These are phyloP conservation scores for Plenodomus lindquistii DNA, from an alignment of 2,329 filamentous ascomycete species.

Conservation along the genomic window DNA sequence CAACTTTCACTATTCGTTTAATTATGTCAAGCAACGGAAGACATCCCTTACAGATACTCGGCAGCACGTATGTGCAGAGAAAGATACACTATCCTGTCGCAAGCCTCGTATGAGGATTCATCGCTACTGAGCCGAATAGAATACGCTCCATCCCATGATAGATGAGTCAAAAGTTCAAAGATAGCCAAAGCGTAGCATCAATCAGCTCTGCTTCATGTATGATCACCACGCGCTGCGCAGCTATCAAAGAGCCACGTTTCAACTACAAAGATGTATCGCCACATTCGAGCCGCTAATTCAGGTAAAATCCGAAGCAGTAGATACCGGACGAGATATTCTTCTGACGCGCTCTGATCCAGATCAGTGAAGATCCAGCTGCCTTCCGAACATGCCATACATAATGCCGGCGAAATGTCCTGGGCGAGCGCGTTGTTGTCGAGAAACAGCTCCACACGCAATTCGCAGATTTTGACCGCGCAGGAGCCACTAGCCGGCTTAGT, in stretches of 20 bases:
- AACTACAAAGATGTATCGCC: slow-evolving; percentile 47
- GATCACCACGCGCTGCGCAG: not conserved
- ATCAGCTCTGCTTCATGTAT: too few species aligned
- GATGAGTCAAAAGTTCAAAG: too few species aligned
- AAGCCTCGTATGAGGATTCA: too few species aligned
- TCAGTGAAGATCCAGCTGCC: slow-evolving; percentile 51
- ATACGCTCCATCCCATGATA: too few species aligned
- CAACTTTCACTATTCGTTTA: too few species aligned
- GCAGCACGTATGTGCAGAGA: too few species aligned
- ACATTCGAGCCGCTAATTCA: slow-evolving; percentile 57
- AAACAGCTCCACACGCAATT: slow-evolving; percentile 11
- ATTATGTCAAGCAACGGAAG: too few species aligned
- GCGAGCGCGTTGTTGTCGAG: slow-evolving; percentile 41
- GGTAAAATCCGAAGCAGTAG: slow-evolving; percentile 55
- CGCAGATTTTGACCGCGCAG: slow-evolving; percentile 27
- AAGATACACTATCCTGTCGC: too few species aligned
- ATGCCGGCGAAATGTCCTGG: slow-evolving; percentile 32
- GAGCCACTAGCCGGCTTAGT: slow-evolving; percentile 33
- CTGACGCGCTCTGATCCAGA: slow-evolving; percentile 47
- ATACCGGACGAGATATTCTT: slow-evolving; percentile 54
- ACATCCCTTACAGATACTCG: too few species aligned
- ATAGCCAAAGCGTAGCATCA: too few species aligned
- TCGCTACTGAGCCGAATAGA: too few species aligned
- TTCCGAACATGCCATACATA: slow-evolving; percentile 40
- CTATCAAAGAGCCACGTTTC: not conserved